Conservation (phyloP, 1,284 basidiomycete genomes). For the Ceratobasidium sp. region DNA sequence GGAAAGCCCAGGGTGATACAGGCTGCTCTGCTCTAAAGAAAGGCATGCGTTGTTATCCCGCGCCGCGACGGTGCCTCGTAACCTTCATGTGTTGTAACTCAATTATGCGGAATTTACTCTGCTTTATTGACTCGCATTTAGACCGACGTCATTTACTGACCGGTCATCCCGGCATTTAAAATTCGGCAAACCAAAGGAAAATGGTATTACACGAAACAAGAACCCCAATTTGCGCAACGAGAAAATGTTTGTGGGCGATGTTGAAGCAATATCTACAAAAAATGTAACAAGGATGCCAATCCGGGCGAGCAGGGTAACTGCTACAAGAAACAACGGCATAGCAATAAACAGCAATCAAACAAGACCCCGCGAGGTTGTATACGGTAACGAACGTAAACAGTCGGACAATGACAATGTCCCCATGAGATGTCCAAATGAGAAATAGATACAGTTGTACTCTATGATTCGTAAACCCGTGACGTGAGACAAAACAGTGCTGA, state of each 20-base stretch:
- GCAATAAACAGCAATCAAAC: constrained; percentile 39
- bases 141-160: not conserved
- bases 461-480: constrained; percentile 39
- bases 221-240: not conserved
- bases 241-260: not conserved
- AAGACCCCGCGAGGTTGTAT: constrained; percentile 3
- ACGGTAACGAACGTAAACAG: constrained; percentile 33
- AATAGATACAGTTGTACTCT: constrained; percentile 26
- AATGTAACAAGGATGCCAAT: constrained; percentile 38
- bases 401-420: constrained; percentile 40
- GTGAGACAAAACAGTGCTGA: constrained; percentile 6
- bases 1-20: too few relatives aligned
- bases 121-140: not conserved
- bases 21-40: too few relatives aligned
- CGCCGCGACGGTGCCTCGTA: too few relatives aligned
- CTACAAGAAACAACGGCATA: constrained; percentile 9
- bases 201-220: not conserved
- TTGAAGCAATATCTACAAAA: constrained; percentile 29
- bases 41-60: too few relatives aligned
- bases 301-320: constrained; percentile 25
- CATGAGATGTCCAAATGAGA: constrained; percentile 23
- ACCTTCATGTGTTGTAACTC: too few relatives aligned
- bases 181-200: not conserved
- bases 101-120: not conserved
- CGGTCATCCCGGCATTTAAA: not conserved